Base-by-base conservation (phyloP, 495 filamentous ascomycete genomes). In the Hypoxylon cercidicola region DNA sequence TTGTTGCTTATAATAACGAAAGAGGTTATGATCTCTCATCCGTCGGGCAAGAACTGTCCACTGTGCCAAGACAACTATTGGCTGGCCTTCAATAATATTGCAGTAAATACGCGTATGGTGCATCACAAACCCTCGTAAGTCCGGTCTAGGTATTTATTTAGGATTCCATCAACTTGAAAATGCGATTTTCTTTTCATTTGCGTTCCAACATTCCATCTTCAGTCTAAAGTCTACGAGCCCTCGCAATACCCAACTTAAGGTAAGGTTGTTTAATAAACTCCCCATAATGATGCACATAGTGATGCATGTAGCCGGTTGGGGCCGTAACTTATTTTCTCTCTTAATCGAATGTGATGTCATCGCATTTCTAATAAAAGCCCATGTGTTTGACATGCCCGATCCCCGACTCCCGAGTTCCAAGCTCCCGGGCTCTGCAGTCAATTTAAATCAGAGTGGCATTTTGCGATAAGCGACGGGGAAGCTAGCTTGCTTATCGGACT, bases 321-420 rank as follows among this genome's bases (percentile, higher is more conserved):
- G 32, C 48, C 12, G 21, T 18, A 30, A 28, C 25, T 41, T n/a
- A 37, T 15, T 41, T 23, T 62, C 34, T 19, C 34, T 34, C 19
- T 3, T 67, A 62, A 52, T 44, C 13, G 53, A 60, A 62, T 54
- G 23, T 63, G 64, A 68, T 68, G 64, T 68, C 64, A 68, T 63
- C 11, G n/a, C 49, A 50, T 59, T 60, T 30, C 64, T 62, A 55
- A 55, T 68, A 59, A 63, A 44, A 59, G 54, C 54, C 53, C 52
- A 25, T 25, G 23, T 5, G 23, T 25, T 5, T 12, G 32, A 32
- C 45, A 10, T 30, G 45, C 8, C 37, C 16, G 5, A 46, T 32
- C 44, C 39, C 40, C 53, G 9, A 46, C 30, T 49, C 39, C 40
- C 53, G 35, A 28, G 58, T 49, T 11, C 49, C 52, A 59, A 34